phyloP scores from a whole-genome alignment of 192 early-diverging fungal species.

The Coemansia sp. region DNA sequence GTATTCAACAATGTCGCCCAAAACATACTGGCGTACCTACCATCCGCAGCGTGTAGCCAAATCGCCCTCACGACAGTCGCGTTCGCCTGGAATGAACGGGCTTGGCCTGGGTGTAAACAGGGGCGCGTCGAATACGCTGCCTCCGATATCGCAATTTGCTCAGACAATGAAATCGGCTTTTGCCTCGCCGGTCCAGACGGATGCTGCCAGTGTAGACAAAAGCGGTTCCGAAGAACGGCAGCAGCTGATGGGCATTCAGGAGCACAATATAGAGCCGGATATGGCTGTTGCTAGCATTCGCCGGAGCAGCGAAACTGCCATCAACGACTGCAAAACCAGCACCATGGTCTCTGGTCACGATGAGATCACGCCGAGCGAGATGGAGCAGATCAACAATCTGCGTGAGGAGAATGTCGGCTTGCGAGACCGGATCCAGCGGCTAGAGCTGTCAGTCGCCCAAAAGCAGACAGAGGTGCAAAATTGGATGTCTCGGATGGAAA shows the following conservation, averaged over 20 bases:
- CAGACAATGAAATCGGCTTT: neutral
- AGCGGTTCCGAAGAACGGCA: neutral
- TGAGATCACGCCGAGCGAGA: slow-evolving; percentile 18
- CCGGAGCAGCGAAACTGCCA: slow-evolving; percentile 21
- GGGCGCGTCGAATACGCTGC: slow-evolving; percentile 4
- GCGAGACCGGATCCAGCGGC: slow-evolving; percentile 27
- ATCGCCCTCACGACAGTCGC: slow-evolving; percentile 23
- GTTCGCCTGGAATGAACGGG: slow-evolving; percentile 18
- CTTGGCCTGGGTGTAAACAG: neutral
- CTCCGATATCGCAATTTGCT: slow-evolving; percentile 31
- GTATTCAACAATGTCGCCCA: slow-evolving; percentile 12
- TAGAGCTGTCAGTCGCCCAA: slow-evolving; percentile 38
- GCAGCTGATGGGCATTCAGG: neutral
- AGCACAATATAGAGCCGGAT: slow-evolving; percentile 11
- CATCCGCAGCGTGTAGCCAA: slow-evolving; percentile 12
- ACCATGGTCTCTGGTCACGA: slow-evolving; percentile 25
- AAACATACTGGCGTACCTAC: slow-evolving; percentile 11
- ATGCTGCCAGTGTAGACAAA: slow-evolving; percentile 4
- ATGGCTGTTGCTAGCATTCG: slow-evolving; percentile 5
- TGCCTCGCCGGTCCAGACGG: slow-evolving; percentile 22
- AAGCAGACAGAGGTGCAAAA: slow-evolving; percentile 41
- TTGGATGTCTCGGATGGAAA: slow-evolving; percentile 47
- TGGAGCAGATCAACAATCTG: slow-evolving; percentile 24
- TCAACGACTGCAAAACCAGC: slow-evolving; percentile 16
- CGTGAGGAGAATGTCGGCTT: slow-evolving; percentile 40